Evolutionary conservation across 2,329 filamentous ascomycete species (phyloP).

Genomic region (Hansfordia pulvinata): DNA sequence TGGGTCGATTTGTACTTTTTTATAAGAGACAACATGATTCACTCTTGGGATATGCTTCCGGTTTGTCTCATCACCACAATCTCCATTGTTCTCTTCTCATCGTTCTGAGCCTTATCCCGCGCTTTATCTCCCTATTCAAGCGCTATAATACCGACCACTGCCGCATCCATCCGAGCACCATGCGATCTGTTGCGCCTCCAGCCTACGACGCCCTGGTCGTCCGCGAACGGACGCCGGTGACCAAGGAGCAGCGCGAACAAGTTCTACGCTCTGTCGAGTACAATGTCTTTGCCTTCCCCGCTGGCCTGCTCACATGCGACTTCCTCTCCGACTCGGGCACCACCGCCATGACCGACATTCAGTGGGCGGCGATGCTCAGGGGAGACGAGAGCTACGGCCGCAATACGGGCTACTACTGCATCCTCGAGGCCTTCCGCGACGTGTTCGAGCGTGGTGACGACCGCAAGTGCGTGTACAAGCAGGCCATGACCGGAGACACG

Average conservation of each 20-base stretch:
- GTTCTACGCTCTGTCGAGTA: conserved; percentile 1
- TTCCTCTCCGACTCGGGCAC: conserved; percentile 13
- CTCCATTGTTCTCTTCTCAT: too few relatives aligned
- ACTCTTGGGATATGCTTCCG: too few relatives aligned
- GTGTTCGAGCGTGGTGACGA: conserved; percentile 9
- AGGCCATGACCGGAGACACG: conserved; percentile 4
- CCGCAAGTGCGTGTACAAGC: neutral
- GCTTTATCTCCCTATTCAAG: too few relatives aligned
- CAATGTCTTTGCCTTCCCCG: conserved; percentile 1
- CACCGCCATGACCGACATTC: conserved; percentile 13
- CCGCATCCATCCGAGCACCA: too few relatives aligned
- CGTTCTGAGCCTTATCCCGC: too few relatives aligned
- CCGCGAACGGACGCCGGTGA: neutral
- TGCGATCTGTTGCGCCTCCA: too few relatives aligned
- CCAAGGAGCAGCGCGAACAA: neutral
- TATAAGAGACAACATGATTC: too few relatives aligned
- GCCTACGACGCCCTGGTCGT: conserved; percentile 1
- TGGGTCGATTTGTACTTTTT: too few relatives aligned
- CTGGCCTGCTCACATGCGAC: conserved; percentile 13
- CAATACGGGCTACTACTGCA: conserved; percentile 12
- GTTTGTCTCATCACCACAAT: too few relatives aligned
- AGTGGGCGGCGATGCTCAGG: conserved; percentile 13
- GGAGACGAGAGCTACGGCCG: conserved; percentile 14
- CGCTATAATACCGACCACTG: too few relatives aligned
- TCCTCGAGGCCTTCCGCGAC: conserved; percentile 11